A percentile compares a stretch with the other conserved stretches of the same genome.
These are phyloP conservation scores for Ceratocystis cacaofunesta DNA, from an alignment of 2,329 filamentous ascomycete species.

Conservation along the genomic window DNA sequence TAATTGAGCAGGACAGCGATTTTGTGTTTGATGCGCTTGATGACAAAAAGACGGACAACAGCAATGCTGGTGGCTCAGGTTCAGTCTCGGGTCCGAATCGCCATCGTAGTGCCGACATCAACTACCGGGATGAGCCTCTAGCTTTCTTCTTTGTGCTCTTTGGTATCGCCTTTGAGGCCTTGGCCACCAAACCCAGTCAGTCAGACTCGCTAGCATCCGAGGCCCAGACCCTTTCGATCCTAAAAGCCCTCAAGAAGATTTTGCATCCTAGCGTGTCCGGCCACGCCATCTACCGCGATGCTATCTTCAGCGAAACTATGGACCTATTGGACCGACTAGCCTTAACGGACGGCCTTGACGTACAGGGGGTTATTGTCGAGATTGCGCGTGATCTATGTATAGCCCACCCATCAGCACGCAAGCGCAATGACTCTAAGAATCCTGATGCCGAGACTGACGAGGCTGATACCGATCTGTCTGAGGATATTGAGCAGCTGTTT, in stretches of 20 bases:
- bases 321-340: constrained; percentile 86
- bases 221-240: constrained; percentile 72
- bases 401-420: constrained; percentile 73
- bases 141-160: constrained; percentile 99
- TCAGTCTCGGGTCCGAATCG: constrained; percentile 19
- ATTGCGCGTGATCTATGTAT: constrained; percentile 84
- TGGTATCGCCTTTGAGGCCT: constrained; percentile 86
- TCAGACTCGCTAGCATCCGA: constrained; percentile 50
- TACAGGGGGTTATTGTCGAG: constrained; percentile 85
- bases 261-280: constrained; percentile 86
- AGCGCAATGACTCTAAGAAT: constrained; percentile 20
- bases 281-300: constrained; percentile 89
- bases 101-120: constrained; percentile 51
- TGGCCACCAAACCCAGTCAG: constrained; percentile 55
- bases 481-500: constrained; percentile 96
- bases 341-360: constrained; percentile 74
- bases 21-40: constrained; percentile 96
- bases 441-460: constrained; percentile 28
- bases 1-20: constrained; percentile 94
- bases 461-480: constrained; percentile 61
- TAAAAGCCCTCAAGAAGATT: constrained; percentile 88
- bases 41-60: constrained; percentile 53
- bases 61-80: constrained; percentile 24
- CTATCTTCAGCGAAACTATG: constrained; percentile 94
- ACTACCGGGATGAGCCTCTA: constrained; percentile 93